Evolutionary conservation across 2,329 filamentous ascomycete genomes (phyloP).

Genomic region (Sporothrix curviconia): DNA sequence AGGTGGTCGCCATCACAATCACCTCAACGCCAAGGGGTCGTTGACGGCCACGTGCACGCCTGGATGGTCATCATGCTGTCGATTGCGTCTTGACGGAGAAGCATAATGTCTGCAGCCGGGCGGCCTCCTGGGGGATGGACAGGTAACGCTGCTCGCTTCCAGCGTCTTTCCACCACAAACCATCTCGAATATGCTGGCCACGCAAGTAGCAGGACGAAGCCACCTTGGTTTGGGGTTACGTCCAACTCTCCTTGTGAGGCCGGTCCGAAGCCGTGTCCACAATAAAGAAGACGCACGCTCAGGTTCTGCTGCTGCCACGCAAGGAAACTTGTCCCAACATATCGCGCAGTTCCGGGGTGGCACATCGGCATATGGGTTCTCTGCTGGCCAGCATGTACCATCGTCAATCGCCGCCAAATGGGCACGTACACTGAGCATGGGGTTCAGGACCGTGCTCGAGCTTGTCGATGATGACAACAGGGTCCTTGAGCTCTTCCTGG

Average conservation of each 20-base stretch:
- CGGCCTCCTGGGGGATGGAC: slow-evolving; percentile 52
- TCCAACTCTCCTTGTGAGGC: slow-evolving; percentile 77
- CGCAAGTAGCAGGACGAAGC: slow-evolving; percentile 81
- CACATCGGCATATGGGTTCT: slow-evolving; percentile 46
- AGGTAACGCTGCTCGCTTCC: slow-evolving; percentile 59
- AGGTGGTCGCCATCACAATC: slow-evolving; percentile 74
- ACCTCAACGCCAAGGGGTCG: slow-evolving; percentile 67
- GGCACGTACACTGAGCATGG: slow-evolving; percentile 48
- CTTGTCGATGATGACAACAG: slow-evolving; percentile 79
- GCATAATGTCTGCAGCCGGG: slow-evolving; percentile 61
- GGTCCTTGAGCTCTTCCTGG: slow-evolving; percentile 72
- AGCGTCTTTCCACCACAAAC: too few species aligned
- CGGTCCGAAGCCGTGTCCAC: slow-evolving; percentile 84
- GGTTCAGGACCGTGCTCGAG: slow-evolving; percentile 87
- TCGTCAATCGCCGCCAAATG: not conserved
- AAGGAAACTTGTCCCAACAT: slow-evolving; percentile 87
- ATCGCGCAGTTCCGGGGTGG: slow-evolving; percentile 58
- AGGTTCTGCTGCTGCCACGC: slow-evolving; percentile 68
- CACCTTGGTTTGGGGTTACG: too few species aligned
- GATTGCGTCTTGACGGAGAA: slow-evolving; percentile 69
- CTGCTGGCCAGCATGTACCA: slow-evolving; percentile 5
- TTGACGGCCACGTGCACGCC: slow-evolving; percentile 63
- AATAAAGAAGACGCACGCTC: slow-evolving; percentile 79
- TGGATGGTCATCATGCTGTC: slow-evolving; percentile 70
- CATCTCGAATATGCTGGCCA: slow-evolving; percentile 79